phyloP scores from a whole-genome alignment of 352 stramenopile genomes.

The Phytophthora hibernalis region DNA sequence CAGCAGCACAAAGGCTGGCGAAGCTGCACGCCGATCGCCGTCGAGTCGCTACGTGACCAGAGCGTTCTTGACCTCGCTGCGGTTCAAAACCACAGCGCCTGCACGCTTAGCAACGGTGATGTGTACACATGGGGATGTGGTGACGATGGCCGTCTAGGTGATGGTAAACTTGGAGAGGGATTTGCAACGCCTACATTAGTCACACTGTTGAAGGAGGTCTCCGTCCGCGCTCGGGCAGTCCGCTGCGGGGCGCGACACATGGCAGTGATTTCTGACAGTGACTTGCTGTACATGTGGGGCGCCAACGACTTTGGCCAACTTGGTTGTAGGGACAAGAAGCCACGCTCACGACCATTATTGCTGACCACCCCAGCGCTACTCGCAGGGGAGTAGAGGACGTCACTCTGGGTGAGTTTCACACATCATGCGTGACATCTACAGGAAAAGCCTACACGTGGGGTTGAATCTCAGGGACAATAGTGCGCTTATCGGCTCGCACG shows the following conservation, averaged over 20 bases:
- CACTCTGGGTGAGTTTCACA: conserved; percentile 77
- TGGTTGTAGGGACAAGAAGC: conserved; percentile 62
- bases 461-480: conserved; percentile 61
- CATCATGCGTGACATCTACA: conserved; percentile 54
- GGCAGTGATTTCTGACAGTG: conserved; percentile 65
- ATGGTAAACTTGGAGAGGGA: conserved; percentile 45
- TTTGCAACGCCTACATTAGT: conserved; percentile 46
- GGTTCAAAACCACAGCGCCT: conserved; percentile 78
- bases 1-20: conserved; percentile 72
- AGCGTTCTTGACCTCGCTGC: conserved; percentile 76
- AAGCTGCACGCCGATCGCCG: conserved; percentile 61
- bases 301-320: conserved; percentile 86
- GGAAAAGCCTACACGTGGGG: conserved; percentile 65
- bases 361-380: conserved; percentile 50
- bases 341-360: conserved; percentile 51
- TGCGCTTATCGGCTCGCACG: conserved; percentile 48
- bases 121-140: conserved; percentile 83
- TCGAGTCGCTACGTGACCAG: conserved; percentile 59
- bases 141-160: conserved; percentile 70
- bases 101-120: conserved; percentile 72
- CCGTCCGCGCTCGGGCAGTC: conserved; percentile 53
- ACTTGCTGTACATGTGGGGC: conserved; percentile 81
- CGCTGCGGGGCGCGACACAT: conserved; percentile 76
- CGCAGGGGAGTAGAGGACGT: conserved; percentile 58
- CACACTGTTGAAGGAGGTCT: conserved; percentile 44